Conservation (phyloP, 1,139 yeast genomes). For the Lodderomyces jiufengensis region DNA sequence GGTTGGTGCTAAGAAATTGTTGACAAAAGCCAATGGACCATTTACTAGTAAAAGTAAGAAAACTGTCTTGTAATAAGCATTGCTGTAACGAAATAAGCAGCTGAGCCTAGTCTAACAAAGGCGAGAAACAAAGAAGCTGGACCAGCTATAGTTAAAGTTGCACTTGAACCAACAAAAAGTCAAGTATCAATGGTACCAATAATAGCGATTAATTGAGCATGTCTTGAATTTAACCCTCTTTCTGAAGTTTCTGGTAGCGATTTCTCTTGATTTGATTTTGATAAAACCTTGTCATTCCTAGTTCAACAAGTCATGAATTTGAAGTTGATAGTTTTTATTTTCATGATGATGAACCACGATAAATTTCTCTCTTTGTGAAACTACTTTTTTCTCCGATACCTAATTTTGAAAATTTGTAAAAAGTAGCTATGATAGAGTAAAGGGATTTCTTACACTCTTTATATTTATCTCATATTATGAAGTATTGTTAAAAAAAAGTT, state of each 20-base stretch:
- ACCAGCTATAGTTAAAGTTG: constrained; percentile 43
- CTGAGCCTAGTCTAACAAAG: constrained; percentile 48
- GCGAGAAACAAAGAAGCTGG: constrained; percentile 50
- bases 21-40: constrained; percentile 39
- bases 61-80: constrained; percentile 58
- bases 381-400: constrained; percentile 3
- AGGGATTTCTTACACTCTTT: too few species aligned
- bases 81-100: constrained; percentile 56
- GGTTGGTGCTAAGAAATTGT: constrained; percentile 33
- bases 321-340: constrained; percentile 31
- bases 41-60: constrained; percentile 51
- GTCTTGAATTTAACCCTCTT: constrained; percentile 38
- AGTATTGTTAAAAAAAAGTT: too few species aligned
- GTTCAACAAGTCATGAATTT: constrained; percentile 29
- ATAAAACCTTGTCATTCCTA: constrained; percentile 24
- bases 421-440: too few species aligned
- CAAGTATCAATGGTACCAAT: constrained; percentile 45
- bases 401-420: too few species aligned
- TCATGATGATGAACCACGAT: constrained; percentile 13
- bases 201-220: constrained; percentile 35
- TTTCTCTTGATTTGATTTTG: constrained; percentile 21
- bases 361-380: constrained; percentile 5
- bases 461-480: too few species aligned
- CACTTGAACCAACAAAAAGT: constrained; percentile 47
- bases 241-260: constrained; percentile 21